Base-by-base conservation (phyloP, 129 eudicot genomes). In the Chrysanthemum makinoi region DNA sequence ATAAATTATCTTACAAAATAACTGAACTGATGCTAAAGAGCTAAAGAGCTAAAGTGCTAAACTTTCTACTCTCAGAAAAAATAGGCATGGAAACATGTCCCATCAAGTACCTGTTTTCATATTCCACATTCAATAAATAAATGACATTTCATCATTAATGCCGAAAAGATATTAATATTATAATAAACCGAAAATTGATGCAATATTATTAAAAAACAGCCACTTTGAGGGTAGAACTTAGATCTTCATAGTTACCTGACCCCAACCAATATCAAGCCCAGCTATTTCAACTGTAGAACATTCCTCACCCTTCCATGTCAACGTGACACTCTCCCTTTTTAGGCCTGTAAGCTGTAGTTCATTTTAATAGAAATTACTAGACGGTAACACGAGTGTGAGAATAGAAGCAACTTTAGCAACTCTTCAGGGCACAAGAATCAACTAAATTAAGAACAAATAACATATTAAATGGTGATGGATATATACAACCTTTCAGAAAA, bases 221-320 rank as follows among this genome's bases (percentile, higher is more conserved):
- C 46, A 61, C 19, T 60, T 59, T 61, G 66, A 61, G 47, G 66
- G 30, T 24, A 18, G 33, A 61, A 61, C 47, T 61, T 22, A 28
- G 59, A 48, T 68, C 61, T 57, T 66, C 50, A 63, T 61, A 22
- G 33, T 81, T 85, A 93, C 95, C 98, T 84, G 92, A 69, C 98
- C 95, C 98, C 96, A 93, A 43, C 98, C 96, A 66, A 93, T 84
- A 84, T 93, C 95, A 33, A 93, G 98, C 15, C 98, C 98, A 35
- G 98, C 77, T 65, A 93, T 82, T 80, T 89, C 96, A 59, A 93
- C 95, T 0, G 83, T 58, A 15, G 95, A 83, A 83, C 69, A 82
- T 63, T 72, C 74, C 3, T 20, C 33, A 7, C 95, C 90, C 46
- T 72, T 60, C 98, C 98, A 87, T 65, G 75, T 85, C 68, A 93